Percentiles rank a stretch among this genome's conserved stretches.
These are phyloP conservation scores for Sherardia arvensis DNA, from an alignment of 257 asterid genomes.

Conservation along the genomic window DNA sequence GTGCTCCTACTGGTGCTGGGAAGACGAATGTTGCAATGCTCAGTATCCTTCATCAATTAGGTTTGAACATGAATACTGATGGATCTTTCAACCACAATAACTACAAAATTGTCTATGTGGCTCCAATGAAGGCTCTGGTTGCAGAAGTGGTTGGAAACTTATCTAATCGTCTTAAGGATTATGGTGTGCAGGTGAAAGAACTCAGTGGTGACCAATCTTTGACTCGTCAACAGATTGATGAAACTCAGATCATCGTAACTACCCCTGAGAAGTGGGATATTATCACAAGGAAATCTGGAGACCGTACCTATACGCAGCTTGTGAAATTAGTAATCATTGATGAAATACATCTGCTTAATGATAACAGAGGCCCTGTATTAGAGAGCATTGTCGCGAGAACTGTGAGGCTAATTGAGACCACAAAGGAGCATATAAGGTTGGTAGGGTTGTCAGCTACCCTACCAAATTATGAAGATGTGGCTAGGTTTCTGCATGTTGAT, in stretches of 20 bases:
- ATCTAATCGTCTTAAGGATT: slow-evolving; percentile 29
- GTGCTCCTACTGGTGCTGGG: slow-evolving; percentile 48
- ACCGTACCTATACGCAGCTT: slow-evolving; percentile 38
- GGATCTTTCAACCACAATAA: neutral
- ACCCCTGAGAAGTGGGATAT: slow-evolving; percentile 46
- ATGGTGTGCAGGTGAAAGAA: slow-evolving; percentile 33
- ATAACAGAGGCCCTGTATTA: slow-evolving; percentile 37
- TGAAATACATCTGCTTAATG: slow-evolving; percentile 37
- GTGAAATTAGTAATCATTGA: slow-evolving; percentile 33
- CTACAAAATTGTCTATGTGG: slow-evolving; percentile 39
- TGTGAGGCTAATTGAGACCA: slow-evolving; percentile 36
- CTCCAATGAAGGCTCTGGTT: slow-evolving; percentile 42
- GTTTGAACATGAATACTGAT: slow-evolving; percentile 14
- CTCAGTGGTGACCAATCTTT: slow-evolving; percentile 37
- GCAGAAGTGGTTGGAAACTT: slow-evolving; percentile 41
- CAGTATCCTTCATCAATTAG: slow-evolving; percentile 33
- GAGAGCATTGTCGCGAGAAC: slow-evolving; percentile 40
- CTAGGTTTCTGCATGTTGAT: slow-evolving; percentile 35
- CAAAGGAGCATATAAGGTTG: slow-evolving; percentile 35
- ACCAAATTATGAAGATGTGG: slow-evolving; percentile 37
- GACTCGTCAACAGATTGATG: slow-evolving; percentile 41
- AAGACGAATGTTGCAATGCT: slow-evolving; percentile 45
- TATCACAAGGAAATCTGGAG: slow-evolving; percentile 36
- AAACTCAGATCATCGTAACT: slow-evolving; percentile 38
- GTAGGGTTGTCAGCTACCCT: slow-evolving; percentile 41